Base-by-base conservation (phyloP, 306 rosid species). In the Ammopiptanthus mongolicus region DNA sequence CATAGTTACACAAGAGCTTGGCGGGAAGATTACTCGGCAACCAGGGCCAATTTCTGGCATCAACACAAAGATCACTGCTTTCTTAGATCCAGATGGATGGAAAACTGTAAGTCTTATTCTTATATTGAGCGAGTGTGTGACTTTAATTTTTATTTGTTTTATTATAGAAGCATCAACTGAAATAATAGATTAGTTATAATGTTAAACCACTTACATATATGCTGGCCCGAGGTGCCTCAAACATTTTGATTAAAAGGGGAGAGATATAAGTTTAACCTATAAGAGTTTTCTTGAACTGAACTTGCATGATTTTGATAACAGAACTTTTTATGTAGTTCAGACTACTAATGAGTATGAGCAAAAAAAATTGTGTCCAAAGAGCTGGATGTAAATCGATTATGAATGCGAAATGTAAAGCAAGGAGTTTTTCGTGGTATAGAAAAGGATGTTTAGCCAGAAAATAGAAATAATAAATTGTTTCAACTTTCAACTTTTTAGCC, bases 11-110 rank as follows among this genome's bases (percentile, higher is more conserved):
- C 89, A 90, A 83, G 98, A 95, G 82, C 86, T 95, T 65, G 98
- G 98, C 75, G 98, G 98, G 60, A 95, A 95, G 92, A 86, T 95
- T 69, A 88, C 97, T 51, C 86, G 96, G 67, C 91, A 88, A 72
- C 86, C 98, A 22, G 98, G 98, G 69, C 92, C 98, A 25, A 80
- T 88, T 73, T 96, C 97, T 5, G 97, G 98, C 58, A 17, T 95
- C 56, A 90, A 88, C 88, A 95, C 98, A 75, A 95, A 95, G 79
- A 90, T 95, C 56, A 77, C 87, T 65, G 50, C 97, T 81, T 95
- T 95, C 85, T 75, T 95, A 53, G 97, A 95, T 75, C 97, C 97
- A 23, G 98, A 95, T 87, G 98, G 98, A 56, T 92, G 99, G 99
- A 95, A 95, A 85, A 91, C 97, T 58, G 99, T 95, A 80, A 86